Conservation (phyloP, 2,329 filamentous ascomycete species). For the Colletotrichum acutatum region DNA sequence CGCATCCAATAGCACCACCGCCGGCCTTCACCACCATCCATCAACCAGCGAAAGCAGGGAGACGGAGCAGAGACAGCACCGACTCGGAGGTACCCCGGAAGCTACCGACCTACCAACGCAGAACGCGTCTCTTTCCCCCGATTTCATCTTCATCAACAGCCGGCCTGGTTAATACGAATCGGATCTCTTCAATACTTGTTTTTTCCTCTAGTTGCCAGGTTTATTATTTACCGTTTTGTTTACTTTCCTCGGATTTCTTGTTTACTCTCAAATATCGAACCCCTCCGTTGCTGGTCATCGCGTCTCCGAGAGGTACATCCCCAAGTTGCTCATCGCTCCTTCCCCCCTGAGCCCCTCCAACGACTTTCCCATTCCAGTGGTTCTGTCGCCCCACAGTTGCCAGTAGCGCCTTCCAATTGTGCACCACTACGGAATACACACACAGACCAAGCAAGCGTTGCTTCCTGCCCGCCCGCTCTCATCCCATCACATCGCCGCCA, state of each 20-base stretch:
- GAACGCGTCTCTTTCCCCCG: not conserved
- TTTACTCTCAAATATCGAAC: not conserved
- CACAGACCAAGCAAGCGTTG: not conserved
- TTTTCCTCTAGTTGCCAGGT: conserved; percentile 1
- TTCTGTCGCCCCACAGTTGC: not conserved
- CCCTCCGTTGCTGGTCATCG: conserved; percentile 18
- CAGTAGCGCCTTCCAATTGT: not conserved
- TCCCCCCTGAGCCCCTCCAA: not conserved
- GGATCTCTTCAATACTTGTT: not conserved
- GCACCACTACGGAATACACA: not conserved
- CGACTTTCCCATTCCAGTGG: conserved; percentile 5
- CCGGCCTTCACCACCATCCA: not conserved
- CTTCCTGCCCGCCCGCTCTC: not conserved
- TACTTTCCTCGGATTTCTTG: not conserved
- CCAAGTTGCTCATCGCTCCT: not conserved
- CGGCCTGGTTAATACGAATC: conserved; percentile 26
- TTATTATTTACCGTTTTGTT: conserved; percentile 3
- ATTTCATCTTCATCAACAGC: conserved; percentile 25
- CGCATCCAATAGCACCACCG: not conserved
- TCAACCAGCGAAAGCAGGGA: conserved; percentile 9
- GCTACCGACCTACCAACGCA: not conserved
- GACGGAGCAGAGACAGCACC: not conserved
- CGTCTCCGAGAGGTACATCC: not conserved
- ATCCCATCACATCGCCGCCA: not conserved
- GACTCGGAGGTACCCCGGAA: conserved; percentile 7